phyloP scores from a whole-genome alignment of 345 rosid species.

The Hirschfeldia incana region DNA sequence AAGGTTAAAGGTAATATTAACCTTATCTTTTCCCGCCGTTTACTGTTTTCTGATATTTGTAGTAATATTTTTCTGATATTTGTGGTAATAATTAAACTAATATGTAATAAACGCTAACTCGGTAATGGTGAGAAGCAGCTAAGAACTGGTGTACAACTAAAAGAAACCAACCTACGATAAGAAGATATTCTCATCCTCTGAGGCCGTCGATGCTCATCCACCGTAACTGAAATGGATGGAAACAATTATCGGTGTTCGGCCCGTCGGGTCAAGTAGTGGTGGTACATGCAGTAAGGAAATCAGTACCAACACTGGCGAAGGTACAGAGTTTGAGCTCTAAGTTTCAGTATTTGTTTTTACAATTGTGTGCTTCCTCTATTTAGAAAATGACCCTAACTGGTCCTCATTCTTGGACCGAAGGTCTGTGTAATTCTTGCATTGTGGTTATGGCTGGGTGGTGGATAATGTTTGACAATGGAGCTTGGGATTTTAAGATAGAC shows the following conservation, averaged over 20 bases:
- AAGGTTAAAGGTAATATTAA: neutral
- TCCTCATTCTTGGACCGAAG: neutral
- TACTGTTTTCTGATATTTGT: neutral
- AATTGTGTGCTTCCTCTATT: neutral
- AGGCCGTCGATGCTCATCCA: no score
- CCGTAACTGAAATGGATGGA: neutral
- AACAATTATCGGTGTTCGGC: neutral
- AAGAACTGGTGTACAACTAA: no score
- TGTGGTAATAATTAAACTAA: no score
- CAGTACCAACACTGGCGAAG: neutral
- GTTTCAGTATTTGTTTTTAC: neutral
- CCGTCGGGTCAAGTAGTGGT: neutral
- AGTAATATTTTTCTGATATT: neutral
- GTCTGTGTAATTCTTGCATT: neutral
- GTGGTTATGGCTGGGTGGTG: neutral
- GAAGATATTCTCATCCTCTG: no score
- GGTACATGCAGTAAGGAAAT: neutral
- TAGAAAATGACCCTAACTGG: neutral
- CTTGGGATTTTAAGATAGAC: neutral
- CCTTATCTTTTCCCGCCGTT: neutral
- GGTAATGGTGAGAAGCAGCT: no score
- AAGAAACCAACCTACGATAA: no score
- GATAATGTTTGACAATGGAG: neutral
- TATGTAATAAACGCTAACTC: no score
- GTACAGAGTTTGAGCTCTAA: neutral